These are phyloP conservation scores for Apiosordaria backusii DNA, from an alignment of 495 filamentous ascomycete species.

Conservation along the genomic window DNA sequence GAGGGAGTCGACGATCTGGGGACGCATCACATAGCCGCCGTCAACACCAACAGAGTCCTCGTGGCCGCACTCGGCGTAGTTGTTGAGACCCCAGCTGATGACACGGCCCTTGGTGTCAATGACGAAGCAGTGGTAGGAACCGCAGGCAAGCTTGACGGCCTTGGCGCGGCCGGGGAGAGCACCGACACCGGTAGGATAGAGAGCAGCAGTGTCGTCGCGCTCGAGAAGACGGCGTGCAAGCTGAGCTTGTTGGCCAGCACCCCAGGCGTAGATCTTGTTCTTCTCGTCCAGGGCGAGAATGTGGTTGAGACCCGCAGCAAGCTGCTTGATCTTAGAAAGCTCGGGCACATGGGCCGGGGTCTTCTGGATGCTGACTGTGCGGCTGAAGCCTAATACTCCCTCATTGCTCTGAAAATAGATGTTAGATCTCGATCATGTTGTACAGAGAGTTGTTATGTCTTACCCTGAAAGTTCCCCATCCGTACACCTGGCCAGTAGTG, in stretches of 20 bases:
- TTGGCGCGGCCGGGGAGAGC: slow-evolving; percentile 53
- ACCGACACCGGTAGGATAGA: slow-evolving; percentile 67
- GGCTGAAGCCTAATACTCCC: slow-evolving; percentile 67
- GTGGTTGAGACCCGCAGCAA: slow-evolving; percentile 67
- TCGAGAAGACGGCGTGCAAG: slow-evolving; percentile 67
- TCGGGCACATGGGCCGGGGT: slow-evolving; percentile 38
- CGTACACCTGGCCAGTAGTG: slow-evolving; percentile 58
- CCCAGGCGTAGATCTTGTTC: slow-evolving; percentile 67
- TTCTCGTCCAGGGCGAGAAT: slow-evolving; percentile 64
- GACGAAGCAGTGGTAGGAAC: slow-evolving; percentile 74
- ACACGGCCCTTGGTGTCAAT: slow-evolving; percentile 67
- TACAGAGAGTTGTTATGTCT: slow-evolving; percentile 18
- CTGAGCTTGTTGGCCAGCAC: slow-evolving; percentile 68
- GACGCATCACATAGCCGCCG: slow-evolving; percentile 52
- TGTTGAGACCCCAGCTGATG: slow-evolving; percentile 85
- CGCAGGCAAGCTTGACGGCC: slow-evolving; percentile 55
- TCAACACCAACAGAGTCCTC: slow-evolving; percentile 61
- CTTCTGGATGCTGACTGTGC: slow-evolving; percentile 31
- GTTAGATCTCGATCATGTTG: slow-evolving; percentile 17
- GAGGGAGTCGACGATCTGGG: slow-evolving; percentile 49
- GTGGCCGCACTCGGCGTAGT: slow-evolving; percentile 74
- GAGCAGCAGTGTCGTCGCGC: slow-evolving; percentile 53
- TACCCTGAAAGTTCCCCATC: slow-evolving; percentile 70
- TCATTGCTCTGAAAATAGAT: slow-evolving; percentile 41
- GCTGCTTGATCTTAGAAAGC: slow-evolving; percentile 59